Percentiles rank a stretch among this genome's conserved stretches.
These are phyloP conservation scores for Syzygium malaccense DNA, from an alignment of 441 rosid genomes.

Conservation along the genomic window DNA sequence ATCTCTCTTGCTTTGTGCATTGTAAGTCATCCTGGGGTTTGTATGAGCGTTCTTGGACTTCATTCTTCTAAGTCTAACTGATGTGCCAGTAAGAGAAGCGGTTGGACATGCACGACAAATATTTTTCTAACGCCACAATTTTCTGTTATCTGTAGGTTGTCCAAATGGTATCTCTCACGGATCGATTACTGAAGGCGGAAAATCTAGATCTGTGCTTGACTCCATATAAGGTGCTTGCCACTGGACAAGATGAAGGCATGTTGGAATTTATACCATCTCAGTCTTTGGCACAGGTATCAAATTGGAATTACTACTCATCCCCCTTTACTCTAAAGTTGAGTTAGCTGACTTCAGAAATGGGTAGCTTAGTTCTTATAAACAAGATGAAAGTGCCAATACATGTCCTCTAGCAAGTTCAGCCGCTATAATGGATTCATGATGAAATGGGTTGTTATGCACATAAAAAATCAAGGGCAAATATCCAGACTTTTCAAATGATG, in stretches of 20 bases:
- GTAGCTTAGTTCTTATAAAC: neutral
- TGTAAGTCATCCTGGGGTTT: neutral
- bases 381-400: neutral
- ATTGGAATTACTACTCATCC: neutral
- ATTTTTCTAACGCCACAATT: neutral
- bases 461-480: neutral
- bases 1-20: neutral
- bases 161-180: constrained; percentile 99
- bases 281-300: constrained; percentile 80
- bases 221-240: constrained; percentile 95
- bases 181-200: constrained; percentile 91
- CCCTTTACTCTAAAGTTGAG: neutral
- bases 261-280: constrained; percentile 93
- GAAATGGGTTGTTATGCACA: neutral
- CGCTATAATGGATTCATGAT: neutral
- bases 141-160: constrained; percentile 56
- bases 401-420: neutral
- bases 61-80: neutral
- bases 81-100: neutral
- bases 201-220: constrained; percentile 90
- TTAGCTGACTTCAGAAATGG: constrained; percentile 2
- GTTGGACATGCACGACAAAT: neutral
- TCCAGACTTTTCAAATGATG: neutral
- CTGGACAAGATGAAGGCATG: constrained; percentile 99
- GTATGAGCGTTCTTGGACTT: neutral